phyloP scores from a whole-genome alignment of 352 stramenopile genomes.

The Pelagophyceae sp. region DNA sequence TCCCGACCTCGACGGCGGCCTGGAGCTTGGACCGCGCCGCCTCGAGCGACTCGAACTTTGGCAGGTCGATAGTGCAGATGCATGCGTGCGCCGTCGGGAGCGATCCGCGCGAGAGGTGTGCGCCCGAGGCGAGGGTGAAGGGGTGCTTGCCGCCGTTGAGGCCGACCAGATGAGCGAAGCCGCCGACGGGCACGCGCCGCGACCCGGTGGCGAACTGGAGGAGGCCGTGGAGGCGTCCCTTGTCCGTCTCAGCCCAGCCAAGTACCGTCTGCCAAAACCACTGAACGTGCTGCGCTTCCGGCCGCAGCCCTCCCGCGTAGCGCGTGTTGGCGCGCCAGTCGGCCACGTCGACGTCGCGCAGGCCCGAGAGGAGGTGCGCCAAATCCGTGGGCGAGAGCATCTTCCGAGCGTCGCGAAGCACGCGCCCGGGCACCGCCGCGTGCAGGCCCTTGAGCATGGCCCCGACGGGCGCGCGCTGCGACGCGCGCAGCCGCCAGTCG shows the following conservation, averaged over 20 bases:
- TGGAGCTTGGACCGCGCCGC: neutral
- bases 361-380: neutral
- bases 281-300: neutral
- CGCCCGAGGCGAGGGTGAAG: constrained; percentile 6
- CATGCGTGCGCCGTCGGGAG: constrained; percentile 18
- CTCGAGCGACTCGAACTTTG: neutral
- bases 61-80: constrained; percentile 16
- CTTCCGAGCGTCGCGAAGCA: neutral
- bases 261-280: neutral
- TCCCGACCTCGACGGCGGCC: constrained; percentile 1
- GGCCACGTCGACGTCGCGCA: constrained; percentile 11
- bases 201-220: constrained; percentile 19
- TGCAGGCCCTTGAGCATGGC: neutral
- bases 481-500: neutral
- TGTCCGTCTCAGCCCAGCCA: neutral
- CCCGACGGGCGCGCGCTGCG: neutral
- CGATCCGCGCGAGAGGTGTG: neutral
- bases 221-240: neutral
- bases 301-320: neutral
- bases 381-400: neutral
- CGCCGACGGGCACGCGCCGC: constrained; percentile 10
- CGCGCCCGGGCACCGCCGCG: neutral
- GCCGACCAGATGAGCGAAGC: constrained; percentile 16
- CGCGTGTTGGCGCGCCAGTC: constrained; percentile 10
- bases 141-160: constrained; percentile 17